These are phyloP conservation scores for Xylariales sp. DNA, from an alignment of 2,329 filamentous ascomycete species.

Conservation along the genomic window DNA sequence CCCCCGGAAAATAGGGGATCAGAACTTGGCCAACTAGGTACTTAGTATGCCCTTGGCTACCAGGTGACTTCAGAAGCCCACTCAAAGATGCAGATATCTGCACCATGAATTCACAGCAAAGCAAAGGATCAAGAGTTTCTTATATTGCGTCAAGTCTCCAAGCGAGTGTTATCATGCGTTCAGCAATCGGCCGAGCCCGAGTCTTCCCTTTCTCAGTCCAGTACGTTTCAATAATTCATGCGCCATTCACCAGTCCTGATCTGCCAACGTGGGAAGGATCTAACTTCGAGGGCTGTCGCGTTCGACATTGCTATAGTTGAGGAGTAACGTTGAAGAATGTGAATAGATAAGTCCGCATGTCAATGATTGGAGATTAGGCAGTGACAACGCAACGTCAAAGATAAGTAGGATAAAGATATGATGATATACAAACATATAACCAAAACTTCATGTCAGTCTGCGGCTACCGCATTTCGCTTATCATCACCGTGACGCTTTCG, in stretches of 20 bases:
- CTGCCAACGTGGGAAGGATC: too few relatives aligned
- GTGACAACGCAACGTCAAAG: background rate
- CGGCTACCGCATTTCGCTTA: background rate
- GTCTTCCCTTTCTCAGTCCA: background rate
- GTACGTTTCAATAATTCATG: too few relatives aligned
- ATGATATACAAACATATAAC: conserved; percentile 6
- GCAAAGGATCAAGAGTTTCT: background rate
- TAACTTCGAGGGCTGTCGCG: too few relatives aligned
- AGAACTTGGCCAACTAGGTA: too few relatives aligned
- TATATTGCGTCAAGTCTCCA: conserved; percentile 1
- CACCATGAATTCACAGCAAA: background rate
- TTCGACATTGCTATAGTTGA: too few relatives aligned
- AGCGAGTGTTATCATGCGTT: background rate
- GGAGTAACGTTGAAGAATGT: too few relatives aligned
- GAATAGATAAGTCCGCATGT: background rate
- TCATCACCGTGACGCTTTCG: background rate
- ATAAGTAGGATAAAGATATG: background rate
- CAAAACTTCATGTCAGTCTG: background rate
- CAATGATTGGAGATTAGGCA: background rate
- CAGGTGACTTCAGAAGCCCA: too few relatives aligned
- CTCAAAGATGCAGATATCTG: background rate
- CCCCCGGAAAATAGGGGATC: too few relatives aligned
- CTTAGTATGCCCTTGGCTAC: too few relatives aligned
- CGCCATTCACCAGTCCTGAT: too few relatives aligned
- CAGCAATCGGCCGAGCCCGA: background rate